phyloP scores from a whole-genome alignment of 208 protist genomes.

The Leishmania gerbilli region DNA sequence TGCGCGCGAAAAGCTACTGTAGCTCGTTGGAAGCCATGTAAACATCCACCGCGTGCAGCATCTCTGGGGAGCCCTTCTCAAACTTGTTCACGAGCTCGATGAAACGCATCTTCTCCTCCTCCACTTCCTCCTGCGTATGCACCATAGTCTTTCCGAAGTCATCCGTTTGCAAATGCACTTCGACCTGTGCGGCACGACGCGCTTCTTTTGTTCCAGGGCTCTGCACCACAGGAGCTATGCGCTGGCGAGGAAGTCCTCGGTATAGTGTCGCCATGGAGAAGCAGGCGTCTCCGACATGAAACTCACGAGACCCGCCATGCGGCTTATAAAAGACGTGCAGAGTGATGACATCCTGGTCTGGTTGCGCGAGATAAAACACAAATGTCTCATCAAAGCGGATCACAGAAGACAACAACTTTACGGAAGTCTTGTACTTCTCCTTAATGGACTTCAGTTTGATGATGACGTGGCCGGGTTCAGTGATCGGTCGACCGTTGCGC shows the following conservation, averaged over 20 bases:
- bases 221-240: constrained; percentile 80
- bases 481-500: constrained; percentile 66
- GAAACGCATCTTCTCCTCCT: constrained; percentile 70
- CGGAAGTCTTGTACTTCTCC: constrained; percentile 90
- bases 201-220: constrained; percentile 78
- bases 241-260: constrained; percentile 70
- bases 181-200: constrained; percentile 55
- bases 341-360: constrained; percentile 89
- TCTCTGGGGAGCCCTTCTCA: constrained; percentile 62
- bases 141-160: constrained; percentile 75
- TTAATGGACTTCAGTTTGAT: constrained; percentile 92
- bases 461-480: constrained; percentile 73
- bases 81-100: constrained; percentile 59
- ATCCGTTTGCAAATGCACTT: constrained; percentile 81
- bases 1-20: constrained; percentile 11
- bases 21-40: constrained; percentile 59
- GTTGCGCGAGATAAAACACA: constrained; percentile 86
- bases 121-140: constrained; percentile 58
- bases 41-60: constrained; percentile 80
- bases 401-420: constrained; percentile 68
- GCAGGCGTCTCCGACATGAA: constrained; percentile 83
- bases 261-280: constrained; percentile 87
- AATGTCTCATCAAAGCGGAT: constrained; percentile 87
- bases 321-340: constrained; percentile 89
- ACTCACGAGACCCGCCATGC: constrained; percentile 62